Conservation (phyloP, 345 rosid species). For the Citrus hindsii region DNA sequence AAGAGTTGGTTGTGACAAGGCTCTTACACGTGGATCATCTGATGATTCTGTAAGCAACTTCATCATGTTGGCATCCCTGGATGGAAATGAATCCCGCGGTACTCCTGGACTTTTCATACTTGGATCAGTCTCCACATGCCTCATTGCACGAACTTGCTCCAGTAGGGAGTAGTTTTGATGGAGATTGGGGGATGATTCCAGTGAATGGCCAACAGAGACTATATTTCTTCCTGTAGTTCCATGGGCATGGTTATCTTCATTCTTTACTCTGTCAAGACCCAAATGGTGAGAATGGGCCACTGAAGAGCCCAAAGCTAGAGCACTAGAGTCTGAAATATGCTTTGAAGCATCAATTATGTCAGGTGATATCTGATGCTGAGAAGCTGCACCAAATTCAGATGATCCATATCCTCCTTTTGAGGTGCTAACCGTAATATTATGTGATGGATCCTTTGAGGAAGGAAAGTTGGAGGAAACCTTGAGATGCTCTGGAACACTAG, state of each 20-base stretch:
- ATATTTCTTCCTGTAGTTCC: constrained; percentile 15
- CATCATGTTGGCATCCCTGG: constrained; percentile 25
- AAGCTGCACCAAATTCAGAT: constrained; percentile 14
- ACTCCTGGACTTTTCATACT: constrained; percentile 23
- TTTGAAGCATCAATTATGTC: constrained; percentile 15
- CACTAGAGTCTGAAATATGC: constrained; percentile 13
- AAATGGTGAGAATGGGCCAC: constrained; percentile 21
- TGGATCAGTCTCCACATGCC: constrained; percentile 22
- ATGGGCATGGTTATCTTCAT: constrained; percentile 12
- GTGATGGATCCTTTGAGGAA: constrained; percentile 17
- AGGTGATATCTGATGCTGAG: constrained; percentile 20
- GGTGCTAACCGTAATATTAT: constrained; percentile 12
- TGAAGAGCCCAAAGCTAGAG: constrained; percentile 9
- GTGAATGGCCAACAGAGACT: constrained; percentile 14
- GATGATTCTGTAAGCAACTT: constrained; percentile 20
- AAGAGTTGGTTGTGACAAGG: constrained; percentile 20
- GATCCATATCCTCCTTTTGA: constrained; percentile 19
- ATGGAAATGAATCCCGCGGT: constrained; percentile 20
- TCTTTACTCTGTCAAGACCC: constrained; percentile 17
- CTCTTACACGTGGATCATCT: constrained; percentile 21
- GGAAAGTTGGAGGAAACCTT: constrained; percentile 13
- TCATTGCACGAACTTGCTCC: constrained; percentile 34
- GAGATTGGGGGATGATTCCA: constrained; percentile 5
- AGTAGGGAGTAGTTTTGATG: constrained; percentile 24
- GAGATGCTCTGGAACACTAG: constrained; percentile 15